Evolutionary conservation across 2,329 filamentous ascomycete genomes (phyloP).

Genomic region (Coleophoma eucalyptorum): DNA sequence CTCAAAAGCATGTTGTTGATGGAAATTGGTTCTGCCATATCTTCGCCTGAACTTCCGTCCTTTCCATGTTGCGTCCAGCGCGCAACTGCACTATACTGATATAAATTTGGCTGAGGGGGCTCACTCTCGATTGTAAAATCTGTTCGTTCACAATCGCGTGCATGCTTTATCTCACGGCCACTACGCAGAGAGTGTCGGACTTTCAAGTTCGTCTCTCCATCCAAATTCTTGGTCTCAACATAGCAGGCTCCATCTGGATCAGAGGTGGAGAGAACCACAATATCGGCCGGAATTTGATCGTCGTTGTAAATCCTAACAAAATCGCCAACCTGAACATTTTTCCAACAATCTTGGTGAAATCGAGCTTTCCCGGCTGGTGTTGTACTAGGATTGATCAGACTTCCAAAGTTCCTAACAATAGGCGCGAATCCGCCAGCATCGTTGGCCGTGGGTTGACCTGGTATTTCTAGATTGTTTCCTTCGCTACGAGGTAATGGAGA

Average conservation of each 20-base stretch:
- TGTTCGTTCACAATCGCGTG: conserved; percentile 84
- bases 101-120: conserved; percentile 86
- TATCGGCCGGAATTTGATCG: conserved; percentile 89
- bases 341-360: conserved; percentile 94
- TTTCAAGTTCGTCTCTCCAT: conserved; percentile 97
- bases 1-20: conserved; percentile 95
- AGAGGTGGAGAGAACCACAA: conserved; percentile 89
- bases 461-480: conserved; percentile 20
- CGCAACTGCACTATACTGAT: conserved; percentile 88
- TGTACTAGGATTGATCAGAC: conserved; percentile 69
- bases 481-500: conserved; percentile 60
- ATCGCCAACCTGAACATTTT: conserved; percentile 90
- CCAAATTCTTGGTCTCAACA: conserved; percentile 96
- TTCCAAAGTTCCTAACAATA: conserved; percentile 51
- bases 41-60: conserved; percentile 57
- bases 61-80: conserved; percentile 78
- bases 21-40: conserved; percentile 88
- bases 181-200: conserved; percentile 88
- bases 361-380: conserved; percentile 66
- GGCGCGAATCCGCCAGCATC: conserved; percentile 32
- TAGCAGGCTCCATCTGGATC: conserved; percentile 94
- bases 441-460: conserved; percentile 29
- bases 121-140: conserved; percentile 91
- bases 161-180: conserved; percentile 78
- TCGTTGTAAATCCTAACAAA: conserved; percentile 96